phyloP scores from a whole-genome alignment of 2,329 filamentous ascomycete genomes.

The Thielaviopsis populi region DNA sequence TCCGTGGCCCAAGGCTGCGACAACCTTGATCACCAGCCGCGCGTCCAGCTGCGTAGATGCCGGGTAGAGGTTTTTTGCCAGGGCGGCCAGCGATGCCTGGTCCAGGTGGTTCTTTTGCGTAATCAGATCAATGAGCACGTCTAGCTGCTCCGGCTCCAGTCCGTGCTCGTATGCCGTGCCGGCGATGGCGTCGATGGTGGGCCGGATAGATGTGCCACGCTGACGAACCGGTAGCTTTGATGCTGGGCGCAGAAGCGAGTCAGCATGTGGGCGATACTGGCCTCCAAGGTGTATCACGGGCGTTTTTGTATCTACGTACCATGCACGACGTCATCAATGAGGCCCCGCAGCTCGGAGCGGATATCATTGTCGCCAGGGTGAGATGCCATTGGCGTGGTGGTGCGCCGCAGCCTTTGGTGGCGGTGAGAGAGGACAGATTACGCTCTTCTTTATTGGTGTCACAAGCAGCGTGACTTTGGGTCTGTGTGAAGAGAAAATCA shows the following conservation, averaged over 20 bases:
- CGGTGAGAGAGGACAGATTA: neutral
- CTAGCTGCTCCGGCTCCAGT: conserved; percentile 44
- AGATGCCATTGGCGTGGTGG: conserved; percentile 15
- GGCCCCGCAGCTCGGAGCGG: conserved; percentile 23
- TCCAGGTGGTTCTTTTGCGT: conserved; percentile 55
- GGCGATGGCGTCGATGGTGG: conserved; percentile 47
- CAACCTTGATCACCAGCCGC: conserved; percentile 45
- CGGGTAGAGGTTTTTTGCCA: conserved; percentile 65
- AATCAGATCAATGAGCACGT: conserved; percentile 49
- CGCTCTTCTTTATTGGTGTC: neutral
- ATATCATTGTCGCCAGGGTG: conserved; percentile 20
- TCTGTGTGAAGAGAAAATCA: neutral
- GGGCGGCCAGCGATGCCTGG: conserved; percentile 53
- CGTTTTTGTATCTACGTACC: conserved; percentile 9
- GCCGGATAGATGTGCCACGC: conserved; percentile 45
- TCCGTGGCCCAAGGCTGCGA: conserved; percentile 64
- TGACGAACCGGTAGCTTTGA: conserved; percentile 50
- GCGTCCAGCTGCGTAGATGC: conserved; percentile 25
- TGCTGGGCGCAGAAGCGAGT: conserved; percentile 27
- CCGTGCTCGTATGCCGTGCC: conserved; percentile 53
- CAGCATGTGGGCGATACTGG: conserved; percentile 1
- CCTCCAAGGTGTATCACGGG: neutral
- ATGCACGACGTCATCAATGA: conserved; percentile 27
- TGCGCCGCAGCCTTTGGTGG: neutral
- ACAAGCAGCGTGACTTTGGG: neutral